These are phyloP conservation scores for Diaporthe capsici DNA, from an alignment of 2,329 filamentous ascomycete genomes.

Conservation along the genomic window DNA sequence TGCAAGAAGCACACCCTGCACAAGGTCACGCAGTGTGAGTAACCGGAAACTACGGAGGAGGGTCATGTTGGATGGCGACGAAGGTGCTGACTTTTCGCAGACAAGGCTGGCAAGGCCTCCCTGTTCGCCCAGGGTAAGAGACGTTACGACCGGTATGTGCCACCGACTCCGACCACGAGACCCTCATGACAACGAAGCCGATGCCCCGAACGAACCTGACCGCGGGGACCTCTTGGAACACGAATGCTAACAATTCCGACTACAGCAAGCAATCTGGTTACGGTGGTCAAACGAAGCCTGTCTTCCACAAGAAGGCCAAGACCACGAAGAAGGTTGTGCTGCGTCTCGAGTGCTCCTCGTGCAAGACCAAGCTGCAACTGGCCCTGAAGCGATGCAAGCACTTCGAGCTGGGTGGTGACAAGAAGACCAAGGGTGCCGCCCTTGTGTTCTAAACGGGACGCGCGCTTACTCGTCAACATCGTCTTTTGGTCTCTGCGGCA, in stretches of 20 bases:
- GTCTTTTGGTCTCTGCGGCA: constrained; percentile 42
- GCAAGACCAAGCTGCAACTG: constrained; percentile 99
- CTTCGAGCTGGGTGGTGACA: constrained; percentile 99
- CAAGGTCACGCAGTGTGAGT: constrained; percentile 81
- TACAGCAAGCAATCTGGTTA: constrained; percentile 75
- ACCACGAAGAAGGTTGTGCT: constrained; percentile 99
- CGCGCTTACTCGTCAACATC: constrained; percentile 38
- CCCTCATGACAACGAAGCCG: neutral
- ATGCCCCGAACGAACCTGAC: neutral
- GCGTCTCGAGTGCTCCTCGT: constrained; percentile 95
- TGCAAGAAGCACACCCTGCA: constrained; percentile 84
- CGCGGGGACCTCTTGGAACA: neutral
- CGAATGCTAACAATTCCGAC: constrained; percentile 23
- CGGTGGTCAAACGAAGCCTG: constrained; percentile 99
- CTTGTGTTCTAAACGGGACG: constrained; percentile 90
- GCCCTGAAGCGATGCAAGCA: constrained; percentile 99
- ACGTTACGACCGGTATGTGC: constrained; percentile 84
- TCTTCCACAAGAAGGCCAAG: constrained; percentile 99
- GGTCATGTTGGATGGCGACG: neutral
- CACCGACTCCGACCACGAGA: constrained; percentile 15
- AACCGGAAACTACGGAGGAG: neutral
- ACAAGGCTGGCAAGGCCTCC: constrained; percentile 75
- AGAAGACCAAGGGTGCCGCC: constrained; percentile 99
- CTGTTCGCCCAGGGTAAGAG: constrained; percentile 88
- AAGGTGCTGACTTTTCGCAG: constrained; percentile 34